These are phyloP conservation scores for Falciphora oryzae DNA, from an alignment of 2,329 filamentous ascomycete genomes.

Conservation along the genomic window DNA sequence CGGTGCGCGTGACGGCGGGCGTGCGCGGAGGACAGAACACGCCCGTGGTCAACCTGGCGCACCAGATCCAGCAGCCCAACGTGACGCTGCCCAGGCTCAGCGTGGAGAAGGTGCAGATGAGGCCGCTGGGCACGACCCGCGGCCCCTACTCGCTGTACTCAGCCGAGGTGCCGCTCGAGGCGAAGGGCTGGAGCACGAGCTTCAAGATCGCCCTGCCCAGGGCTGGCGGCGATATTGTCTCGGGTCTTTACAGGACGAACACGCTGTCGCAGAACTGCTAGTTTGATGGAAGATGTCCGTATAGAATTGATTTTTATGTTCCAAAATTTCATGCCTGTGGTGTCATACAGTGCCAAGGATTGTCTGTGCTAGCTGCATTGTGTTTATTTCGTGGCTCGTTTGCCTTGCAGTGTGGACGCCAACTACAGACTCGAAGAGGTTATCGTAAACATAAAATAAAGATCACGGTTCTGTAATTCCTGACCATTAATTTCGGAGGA, in stretches of 20 bases:
- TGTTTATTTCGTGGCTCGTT: too few species aligned
- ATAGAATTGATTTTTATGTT: too few species aligned
- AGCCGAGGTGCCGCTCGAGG: slow-evolving; percentile 18
- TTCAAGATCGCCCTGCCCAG: not conserved
- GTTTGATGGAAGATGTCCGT: not conserved
- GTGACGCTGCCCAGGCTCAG: slow-evolving; percentile 24
- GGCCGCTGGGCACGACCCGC: slow-evolving; percentile 33
- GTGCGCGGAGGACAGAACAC: not conserved
- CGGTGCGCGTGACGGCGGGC: slow-evolving; percentile 39
- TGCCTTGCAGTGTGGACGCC: too few species aligned
- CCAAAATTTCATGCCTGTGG: too few species aligned
- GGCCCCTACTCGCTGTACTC: slow-evolving; percentile 44
- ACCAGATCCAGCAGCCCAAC: slow-evolving; percentile 33
- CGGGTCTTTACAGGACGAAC: not conserved
- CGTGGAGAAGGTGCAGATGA: slow-evolving; percentile 32
- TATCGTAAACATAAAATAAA: too few species aligned
- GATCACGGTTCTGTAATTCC: too few species aligned
- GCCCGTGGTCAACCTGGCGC: not conserved
- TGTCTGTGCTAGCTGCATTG: too few species aligned
- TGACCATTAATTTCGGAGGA: too few species aligned
- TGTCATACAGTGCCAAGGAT: too few species aligned
- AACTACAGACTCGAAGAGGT: too few species aligned
- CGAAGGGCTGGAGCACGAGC: slow-evolving; percentile 1
- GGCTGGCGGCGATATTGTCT: not conserved
- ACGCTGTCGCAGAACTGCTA: not conserved